phyloP scores from a whole-genome alignment of 75 land plant genomes.

The Cunninghamia lanceolata region DNA sequence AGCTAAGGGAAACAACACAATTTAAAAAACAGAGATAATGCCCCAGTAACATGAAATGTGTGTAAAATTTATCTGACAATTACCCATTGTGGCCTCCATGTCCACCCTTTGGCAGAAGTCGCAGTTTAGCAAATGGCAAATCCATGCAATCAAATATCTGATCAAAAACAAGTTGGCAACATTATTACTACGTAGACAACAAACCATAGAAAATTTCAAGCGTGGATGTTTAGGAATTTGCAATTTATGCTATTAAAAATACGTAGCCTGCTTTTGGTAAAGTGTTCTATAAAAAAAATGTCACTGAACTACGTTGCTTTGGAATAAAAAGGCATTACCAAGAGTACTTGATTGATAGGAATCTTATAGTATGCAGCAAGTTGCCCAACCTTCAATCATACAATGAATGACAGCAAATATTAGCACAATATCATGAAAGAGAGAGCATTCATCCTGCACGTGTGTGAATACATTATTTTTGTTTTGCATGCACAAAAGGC shows the following conservation, averaged over 20 bases:
- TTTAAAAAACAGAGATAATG: not conserved
- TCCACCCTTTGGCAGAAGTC: constrained; percentile 91
- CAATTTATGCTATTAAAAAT: not conserved
- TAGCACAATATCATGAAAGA: constrained; percentile 1
- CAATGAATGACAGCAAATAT: not conserved
- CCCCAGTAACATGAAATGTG: not conserved
- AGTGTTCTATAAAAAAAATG: not conserved
- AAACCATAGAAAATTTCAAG: not conserved
- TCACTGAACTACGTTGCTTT: not conserved
- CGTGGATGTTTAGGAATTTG: not conserved
- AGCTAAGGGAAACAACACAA: not conserved
- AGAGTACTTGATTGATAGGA: constrained; percentile 79
- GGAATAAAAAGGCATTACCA: constrained; percentile 46
- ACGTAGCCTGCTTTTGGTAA: not conserved
- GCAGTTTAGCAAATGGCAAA: constrained; percentile 80
- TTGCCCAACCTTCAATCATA: constrained; percentile 65
- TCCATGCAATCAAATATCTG: constrained; percentile 97
- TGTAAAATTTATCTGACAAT: not conserved
- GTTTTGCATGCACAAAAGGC: not conserved
- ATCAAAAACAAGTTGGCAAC: not conserved
- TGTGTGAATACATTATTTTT: not conserved
- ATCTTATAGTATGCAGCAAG: constrained; percentile 79
- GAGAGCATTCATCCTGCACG: not conserved
- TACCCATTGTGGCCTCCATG: constrained; percentile 99
- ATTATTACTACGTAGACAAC: not conserved